Base-by-base conservation (phyloP, 2,329 filamentous ascomycete genomes). In the Triangularia setosa region DNA sequence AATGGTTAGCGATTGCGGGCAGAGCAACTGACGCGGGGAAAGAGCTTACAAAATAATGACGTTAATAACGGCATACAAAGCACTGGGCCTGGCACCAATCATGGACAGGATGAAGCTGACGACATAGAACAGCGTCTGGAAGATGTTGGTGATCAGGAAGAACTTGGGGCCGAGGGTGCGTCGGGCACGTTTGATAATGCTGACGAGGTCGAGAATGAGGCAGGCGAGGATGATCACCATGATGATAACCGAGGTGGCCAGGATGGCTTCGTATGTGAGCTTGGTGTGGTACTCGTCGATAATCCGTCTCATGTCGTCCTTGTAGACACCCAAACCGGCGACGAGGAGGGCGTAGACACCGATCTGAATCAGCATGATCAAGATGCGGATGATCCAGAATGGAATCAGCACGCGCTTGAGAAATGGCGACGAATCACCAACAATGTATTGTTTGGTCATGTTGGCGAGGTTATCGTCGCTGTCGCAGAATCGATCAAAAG, bases 391-490 rank as follows among this genome's bases (percentile, higher is more conserved):
- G 23, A 75, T 68, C 73, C 74, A 76, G 66, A 76, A 75, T 8
- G 75, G 75, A 28, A 76, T 69, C 61, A 76, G 62, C 12, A 76
- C 70, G 44, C 74, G 72, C 69, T 76, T 76, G 58, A 74, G 68
- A 62, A 76, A 76, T 16, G 75, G 74, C 69, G 74, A 76, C 62
- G 72, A 73, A 53, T 75, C 74, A 69, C 72, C 73, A 58, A 74
- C 60, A 56, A 71, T 62, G 61, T 71, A 73, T 18, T 69, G 66
- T 30, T 61, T 58, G 3, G 69, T 60, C 73, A 74, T 74, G 40
- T 21, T 63, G 65, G 60, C 6, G 52, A 28, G 52, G 11, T 55
- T 27, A 21, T 58, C 27, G 27, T 30, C 27, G 27, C 11, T 30
- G 27, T 30, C 30, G 27, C 2, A 6, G 6, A 23, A 23, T 35